phyloP scores from a whole-genome alignment of 2,329 filamentous ascomycete genomes.

The Raffaelea albimanens region DNA sequence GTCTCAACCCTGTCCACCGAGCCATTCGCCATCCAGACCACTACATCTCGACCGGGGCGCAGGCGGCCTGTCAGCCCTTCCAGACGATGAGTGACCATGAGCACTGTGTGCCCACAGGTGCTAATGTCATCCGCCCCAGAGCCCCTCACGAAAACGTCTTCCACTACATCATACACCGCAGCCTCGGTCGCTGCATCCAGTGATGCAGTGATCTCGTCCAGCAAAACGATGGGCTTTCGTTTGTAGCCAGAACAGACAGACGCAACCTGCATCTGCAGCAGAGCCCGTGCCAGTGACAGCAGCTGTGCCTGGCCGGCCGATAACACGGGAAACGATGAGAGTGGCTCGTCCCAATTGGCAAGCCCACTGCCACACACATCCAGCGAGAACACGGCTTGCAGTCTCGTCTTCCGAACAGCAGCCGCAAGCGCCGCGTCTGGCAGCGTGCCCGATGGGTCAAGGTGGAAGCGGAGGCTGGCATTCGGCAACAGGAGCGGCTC shows the following conservation, averaged over 20 bases:
- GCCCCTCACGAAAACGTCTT: slow-evolving; percentile 7
- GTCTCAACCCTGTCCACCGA: neutral
- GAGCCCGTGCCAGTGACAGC: slow-evolving; percentile 8
- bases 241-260: neutral
- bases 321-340: slow-evolving; percentile 7
- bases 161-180: slow-evolving; percentile 7
- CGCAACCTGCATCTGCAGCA: slow-evolving; percentile 4
- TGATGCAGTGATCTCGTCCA: slow-evolving; percentile 12
- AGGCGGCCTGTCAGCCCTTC: slow-evolving; percentile 1
- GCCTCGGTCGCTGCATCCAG: slow-evolving; percentile 9
- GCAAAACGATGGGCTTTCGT: slow-evolving; percentile 6
- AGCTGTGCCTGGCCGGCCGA: slow-evolving; percentile 12
- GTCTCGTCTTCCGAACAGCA: slow-evolving; percentile 5
- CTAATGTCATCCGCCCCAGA: neutral
- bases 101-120: slow-evolving; percentile 7
- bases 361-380: neutral
- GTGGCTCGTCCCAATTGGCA: slow-evolving; percentile 3
- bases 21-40: neutral
- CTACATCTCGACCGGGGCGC: slow-evolving; percentile 3
- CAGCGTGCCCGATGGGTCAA: slow-evolving; percentile 7
- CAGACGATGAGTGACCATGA: slow-evolving; percentile 10
- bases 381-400: neutral
- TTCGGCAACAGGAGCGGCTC: slow-evolving; percentile 9
- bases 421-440: neutral
- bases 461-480: slow-evolving; percentile 10